These are phyloP conservation scores for Aspergillus fumigatiaffinis DNA, from an alignment of 2,329 filamentous ascomycete genomes.

Conservation along the genomic window DNA sequence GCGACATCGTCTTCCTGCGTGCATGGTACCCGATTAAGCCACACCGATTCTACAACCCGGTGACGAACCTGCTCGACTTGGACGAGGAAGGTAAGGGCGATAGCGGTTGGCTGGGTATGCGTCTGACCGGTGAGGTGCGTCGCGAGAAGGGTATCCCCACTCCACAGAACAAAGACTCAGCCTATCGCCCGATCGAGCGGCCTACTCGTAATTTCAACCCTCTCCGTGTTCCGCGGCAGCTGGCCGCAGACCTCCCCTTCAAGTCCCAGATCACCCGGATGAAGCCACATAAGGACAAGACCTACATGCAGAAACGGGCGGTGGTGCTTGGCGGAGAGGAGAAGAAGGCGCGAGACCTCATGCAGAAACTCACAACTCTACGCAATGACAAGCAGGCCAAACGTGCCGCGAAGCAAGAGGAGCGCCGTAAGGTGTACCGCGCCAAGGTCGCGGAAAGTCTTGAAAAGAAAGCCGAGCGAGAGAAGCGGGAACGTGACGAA, in stretches of 20 bases:
- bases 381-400: slow-evolving; percentile 88
- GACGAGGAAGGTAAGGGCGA: slow-evolving; percentile 31
- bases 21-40: slow-evolving; percentile 97
- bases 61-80: slow-evolving; percentile 78
- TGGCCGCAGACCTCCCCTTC: slow-evolving; percentile 80
- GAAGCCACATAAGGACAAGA: slow-evolving; percentile 73
- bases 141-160: slow-evolving; percentile 70
- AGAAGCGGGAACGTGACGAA: slow-evolving; percentile 88
- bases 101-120: slow-evolving; percentile 77
- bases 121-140: slow-evolving; percentile 86
- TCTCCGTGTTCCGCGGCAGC: slow-evolving; percentile 45
- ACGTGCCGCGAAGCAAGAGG: slow-evolving; percentile 79
- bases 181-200: slow-evolving; percentile 65
- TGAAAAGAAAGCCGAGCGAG: slow-evolving; percentile 80
- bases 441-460: slow-evolving; percentile 76
- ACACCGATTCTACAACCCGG: slow-evolving; percentile 93
- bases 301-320: slow-evolving; percentile 92
- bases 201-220: slow-evolving; percentile 72
- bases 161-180: slow-evolving; percentile 76
- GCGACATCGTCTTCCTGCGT: slow-evolving; percentile 90
- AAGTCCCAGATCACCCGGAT: slow-evolving; percentile 83
- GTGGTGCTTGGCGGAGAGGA: slow-evolving; percentile 85
- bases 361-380: slow-evolving; percentile 89
- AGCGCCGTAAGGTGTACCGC: slow-evolving; percentile 72
- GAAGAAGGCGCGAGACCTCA: slow-evolving; percentile 78